phyloP scores from a whole-genome alignment of 2,329 filamentous ascomycete genomes.

The Immersiporthe knoxdaviesiana region DNA sequence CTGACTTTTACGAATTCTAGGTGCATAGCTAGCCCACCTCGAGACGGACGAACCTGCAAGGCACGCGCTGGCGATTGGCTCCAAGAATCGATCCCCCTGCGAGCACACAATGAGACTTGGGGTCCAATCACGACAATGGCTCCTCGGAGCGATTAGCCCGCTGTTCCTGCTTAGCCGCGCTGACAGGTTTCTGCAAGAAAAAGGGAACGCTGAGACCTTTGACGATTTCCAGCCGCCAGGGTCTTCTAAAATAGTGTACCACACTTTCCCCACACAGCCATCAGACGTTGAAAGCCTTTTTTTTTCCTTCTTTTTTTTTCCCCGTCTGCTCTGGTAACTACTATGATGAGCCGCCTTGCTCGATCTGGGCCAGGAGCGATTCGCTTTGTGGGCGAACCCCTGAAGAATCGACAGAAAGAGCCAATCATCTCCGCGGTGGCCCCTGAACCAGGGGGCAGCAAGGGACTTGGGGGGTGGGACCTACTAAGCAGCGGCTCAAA shows the following conservation, averaged over 20 bases:
- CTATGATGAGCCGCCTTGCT: background rate
- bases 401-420: background rate
- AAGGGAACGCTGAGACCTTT: background rate
- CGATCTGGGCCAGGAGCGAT: slow-evolving; percentile 12
- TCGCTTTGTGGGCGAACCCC: slow-evolving; percentile 8
- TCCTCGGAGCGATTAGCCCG: background rate
- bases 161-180: background rate
- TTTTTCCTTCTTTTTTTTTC: no score
- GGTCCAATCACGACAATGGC: slow-evolving; percentile 8
- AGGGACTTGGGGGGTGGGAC: background rate
- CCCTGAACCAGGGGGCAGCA: slow-evolving; percentile 20
- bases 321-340: no score
- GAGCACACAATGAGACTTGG: background rate
- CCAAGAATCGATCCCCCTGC: background rate
- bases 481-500: background rate
- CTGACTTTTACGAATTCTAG: background rate
- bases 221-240: background rate
- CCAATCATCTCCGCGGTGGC: slow-evolving; percentile 28
- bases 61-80: slow-evolving; percentile 5
- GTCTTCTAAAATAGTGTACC: background rate
- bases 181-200: slow-evolving; percentile 3
- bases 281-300: background rate
- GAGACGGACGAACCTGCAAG: slow-evolving; percentile 13
- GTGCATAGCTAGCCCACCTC: background rate
- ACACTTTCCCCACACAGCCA: background rate